Percentiles rank a stretch among this genome's conserved stretches.
These are phyloP conservation scores for Juncus inflexus DNA, from an alignment of 176 grass and related monocot genomes.

Conservation along the genomic window DNA sequence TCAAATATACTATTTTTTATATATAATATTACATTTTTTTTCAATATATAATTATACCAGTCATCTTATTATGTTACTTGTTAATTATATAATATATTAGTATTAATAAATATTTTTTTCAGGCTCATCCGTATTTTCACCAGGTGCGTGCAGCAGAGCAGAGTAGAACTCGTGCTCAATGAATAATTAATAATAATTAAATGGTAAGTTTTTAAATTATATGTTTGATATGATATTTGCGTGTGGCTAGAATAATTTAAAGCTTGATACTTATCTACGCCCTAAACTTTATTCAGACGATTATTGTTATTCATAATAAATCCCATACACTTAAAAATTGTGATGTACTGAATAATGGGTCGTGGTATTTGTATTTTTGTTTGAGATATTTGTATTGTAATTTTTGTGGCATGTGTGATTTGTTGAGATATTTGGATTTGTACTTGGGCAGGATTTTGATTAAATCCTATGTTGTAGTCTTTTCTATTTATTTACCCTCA, in stretches of 20 bases:
- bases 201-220: not conserved
- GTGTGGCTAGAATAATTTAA: conserved; percentile 1
- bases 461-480: too few species aligned
- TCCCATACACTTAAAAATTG: too few species aligned
- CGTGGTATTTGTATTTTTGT: too few species aligned
- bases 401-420: too few species aligned
- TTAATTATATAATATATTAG: conserved; percentile 16
- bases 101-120: conserved; percentile 1
- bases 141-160: conserved; percentile 88
- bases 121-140: conserved; percentile 84
- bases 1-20: conserved; percentile 5
- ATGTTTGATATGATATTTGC: not conserved
- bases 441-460: too few species aligned
- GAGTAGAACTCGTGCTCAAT: conserved; percentile 51
- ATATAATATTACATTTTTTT: not conserved
- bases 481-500: too few species aligned
- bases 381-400: too few species aligned
- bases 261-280: too few species aligned
- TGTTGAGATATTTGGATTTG: too few species aligned
- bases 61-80: not conserved
- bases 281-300: too few species aligned
- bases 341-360: too few species aligned
- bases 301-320: too few species aligned
- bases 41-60: not conserved
- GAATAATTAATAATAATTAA: conserved; percentile 9